Conservation (phyloP, 2,329 filamentous ascomycete genomes). For the Passalora sequoiae region DNA sequence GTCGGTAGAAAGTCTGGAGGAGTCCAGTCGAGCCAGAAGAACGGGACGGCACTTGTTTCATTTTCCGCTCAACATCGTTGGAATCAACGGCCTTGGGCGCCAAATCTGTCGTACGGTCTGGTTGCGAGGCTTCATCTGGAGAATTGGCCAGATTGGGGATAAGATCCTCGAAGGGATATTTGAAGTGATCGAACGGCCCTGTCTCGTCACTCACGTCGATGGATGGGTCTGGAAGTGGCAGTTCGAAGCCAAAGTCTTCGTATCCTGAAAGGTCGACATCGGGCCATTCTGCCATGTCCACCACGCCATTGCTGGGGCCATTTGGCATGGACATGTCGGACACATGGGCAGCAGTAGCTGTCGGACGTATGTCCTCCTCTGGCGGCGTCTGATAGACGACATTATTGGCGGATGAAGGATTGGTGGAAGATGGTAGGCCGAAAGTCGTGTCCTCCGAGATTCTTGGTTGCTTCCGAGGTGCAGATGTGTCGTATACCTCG, state of each 20-base stretch:
- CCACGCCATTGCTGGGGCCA: not conserved
- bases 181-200: not conserved
- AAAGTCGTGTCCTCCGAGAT: not conserved
- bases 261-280: slow-evolving; percentile 7
- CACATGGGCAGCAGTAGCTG: not conserved
- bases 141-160: slow-evolving; percentile 1
- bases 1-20: slow-evolving; percentile 23
- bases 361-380: not conserved
- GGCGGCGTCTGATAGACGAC: not conserved
- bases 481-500: slow-evolving; percentile 38
- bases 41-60: not conserved
- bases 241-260: slow-evolving; percentile 6
- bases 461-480: not conserved
- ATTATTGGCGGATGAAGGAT: not conserved
- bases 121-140: not conserved
- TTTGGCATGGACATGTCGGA: not conserved
- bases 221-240: slow-evolving; percentile 1
- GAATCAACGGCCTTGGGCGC: not conserved
- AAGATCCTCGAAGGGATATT: not conserved
- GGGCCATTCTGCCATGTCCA: slow-evolving; percentile 5
- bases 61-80: not conserved
- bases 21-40: slow-evolving; percentile 11
- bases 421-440: not conserved
- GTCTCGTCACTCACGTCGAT: not conserved
- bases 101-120: not conserved